These are phyloP conservation scores for Ceratocystis destructans DNA, from an alignment of 2,329 filamentous ascomycete genomes.

Conservation along the genomic window DNA sequence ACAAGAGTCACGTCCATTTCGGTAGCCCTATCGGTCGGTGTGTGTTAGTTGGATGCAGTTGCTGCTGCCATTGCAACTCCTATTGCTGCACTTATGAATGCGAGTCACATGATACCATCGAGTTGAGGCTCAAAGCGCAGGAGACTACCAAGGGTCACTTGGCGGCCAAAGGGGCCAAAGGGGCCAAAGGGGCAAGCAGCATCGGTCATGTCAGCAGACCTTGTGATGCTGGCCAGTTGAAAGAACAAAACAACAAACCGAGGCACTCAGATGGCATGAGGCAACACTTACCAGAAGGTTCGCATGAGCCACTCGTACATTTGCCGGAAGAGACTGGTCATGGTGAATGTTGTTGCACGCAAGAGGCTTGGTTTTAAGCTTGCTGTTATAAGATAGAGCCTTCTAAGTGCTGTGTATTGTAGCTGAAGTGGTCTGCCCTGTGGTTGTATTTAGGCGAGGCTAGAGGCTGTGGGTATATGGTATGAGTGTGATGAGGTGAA, in stretches of 20 bases:
- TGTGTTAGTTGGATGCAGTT: slow-evolving; percentile 7
- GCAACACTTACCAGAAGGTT: slow-evolving; percentile 72
- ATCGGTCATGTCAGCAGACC: neutral
- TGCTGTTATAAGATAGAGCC: neutral
- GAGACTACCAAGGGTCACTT: neutral
- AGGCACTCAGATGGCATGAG: neutral
- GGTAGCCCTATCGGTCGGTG: slow-evolving; percentile 56
- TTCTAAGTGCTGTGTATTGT: neutral
- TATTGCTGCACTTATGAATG: neutral
- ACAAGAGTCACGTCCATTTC: slow-evolving; percentile 99
- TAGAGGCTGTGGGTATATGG: neutral
- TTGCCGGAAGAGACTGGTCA: slow-evolving; percentile 84
- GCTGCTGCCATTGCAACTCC: neutral
- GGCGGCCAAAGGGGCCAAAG: neutral
- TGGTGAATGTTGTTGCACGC: slow-evolving; percentile 32
- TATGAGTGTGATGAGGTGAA: neutral
- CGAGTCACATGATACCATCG: neutral
- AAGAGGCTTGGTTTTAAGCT: neutral
- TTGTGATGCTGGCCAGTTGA: neutral
- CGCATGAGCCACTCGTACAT: slow-evolving; percentile 98
- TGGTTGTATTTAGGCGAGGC: neutral
- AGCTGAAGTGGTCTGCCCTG: neutral
- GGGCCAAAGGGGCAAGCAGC: neutral
- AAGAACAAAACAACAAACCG: neutral
- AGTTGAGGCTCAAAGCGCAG: neutral